phyloP scores from a whole-genome alignment of 2,329 filamentous ascomycete species.

The Fusarium odoratissimum region DNA sequence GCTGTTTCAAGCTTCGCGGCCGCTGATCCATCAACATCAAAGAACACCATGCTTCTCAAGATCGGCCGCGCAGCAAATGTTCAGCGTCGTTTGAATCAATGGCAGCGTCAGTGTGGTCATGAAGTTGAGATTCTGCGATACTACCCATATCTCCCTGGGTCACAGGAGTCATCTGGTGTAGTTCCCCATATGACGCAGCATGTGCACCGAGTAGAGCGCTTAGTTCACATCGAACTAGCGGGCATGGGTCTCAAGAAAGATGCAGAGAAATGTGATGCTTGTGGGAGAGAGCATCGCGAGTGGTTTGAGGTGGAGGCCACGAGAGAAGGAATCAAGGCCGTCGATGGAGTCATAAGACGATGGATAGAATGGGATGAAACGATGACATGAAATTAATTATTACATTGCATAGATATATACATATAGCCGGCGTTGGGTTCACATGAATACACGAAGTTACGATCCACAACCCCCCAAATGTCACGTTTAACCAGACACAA shows the following conservation, averaged over 20 bases:
- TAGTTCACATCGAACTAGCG: conserved; percentile 91
- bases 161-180: conserved; percentile 43
- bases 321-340: conserved; percentile 74
- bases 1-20: conserved; percentile 64
- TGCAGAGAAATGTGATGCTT: conserved; percentile 74
- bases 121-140: conserved; percentile 88
- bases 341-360: conserved; percentile 77
- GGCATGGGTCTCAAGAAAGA: conserved; percentile 67
- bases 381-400: conserved; percentile 31
- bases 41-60: conserved; percentile 71
- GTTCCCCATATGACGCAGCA: conserved; percentile 80
- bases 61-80: conserved; percentile 82
- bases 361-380: conserved; percentile 88
- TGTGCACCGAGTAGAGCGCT: conserved; percentile 85
- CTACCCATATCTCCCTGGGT: conserved; percentile 81
- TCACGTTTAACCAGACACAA: conserved; percentile 20
- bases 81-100: conserved; percentile 89
- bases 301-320: conserved; percentile 93
- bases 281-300: conserved; percentile 87
- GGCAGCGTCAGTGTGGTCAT: conserved; percentile 93
- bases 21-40: conserved; percentile 37
- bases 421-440: conserved; percentile 26
- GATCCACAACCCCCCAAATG: conserved; percentile 6
- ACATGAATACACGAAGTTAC: conserved; percentile 29
- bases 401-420: conserved; percentile 15